Evolutionary conservation across 2,329 filamentous ascomycete genomes (phyloP).

Genomic region (Ophiostoma australiae): DNA sequence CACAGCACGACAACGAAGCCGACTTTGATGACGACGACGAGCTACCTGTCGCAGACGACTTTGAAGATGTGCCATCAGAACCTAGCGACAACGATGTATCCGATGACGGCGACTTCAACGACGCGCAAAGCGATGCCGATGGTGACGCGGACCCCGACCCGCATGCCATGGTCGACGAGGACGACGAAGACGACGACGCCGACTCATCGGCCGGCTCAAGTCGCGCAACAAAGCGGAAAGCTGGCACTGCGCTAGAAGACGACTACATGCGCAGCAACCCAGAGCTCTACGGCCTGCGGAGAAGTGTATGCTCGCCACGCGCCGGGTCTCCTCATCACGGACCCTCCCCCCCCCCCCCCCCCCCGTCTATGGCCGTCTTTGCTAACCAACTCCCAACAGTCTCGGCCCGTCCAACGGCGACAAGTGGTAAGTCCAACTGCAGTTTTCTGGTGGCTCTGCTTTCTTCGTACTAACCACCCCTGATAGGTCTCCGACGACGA

Average conservation of each 20-base stretch:
- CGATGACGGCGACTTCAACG: constrained; percentile 70
- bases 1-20: constrained; percentile 38
- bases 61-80: constrained; percentile 42
- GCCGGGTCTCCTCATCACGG: background rate
- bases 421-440: constrained; percentile 47
- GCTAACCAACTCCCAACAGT: constrained; percentile 41
- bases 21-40: constrained; percentile 52
- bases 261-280: constrained; percentile 87
- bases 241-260: constrained; percentile 59
- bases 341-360: background rate
- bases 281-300: constrained; percentile 85
- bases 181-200: constrained; percentile 49
- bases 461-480: constrained; percentile 15
- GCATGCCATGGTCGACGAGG: constrained; percentile 67
- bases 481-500: constrained; percentile 37
- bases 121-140: constrained; percentile 34
- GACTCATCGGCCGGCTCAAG: constrained; percentile 63
- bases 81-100: constrained; percentile 53
- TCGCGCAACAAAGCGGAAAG: constrained; percentile 68
- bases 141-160: constrained; percentile 49
- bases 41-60: constrained; percentile 32
- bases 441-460: background rate
- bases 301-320: constrained; percentile 63
- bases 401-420: constrained; percentile 54
- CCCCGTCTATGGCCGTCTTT: constrained; percentile 4